Conservation (phyloP, 805 yeast species). For the Saccharomycopsis lassenensis region DNA sequence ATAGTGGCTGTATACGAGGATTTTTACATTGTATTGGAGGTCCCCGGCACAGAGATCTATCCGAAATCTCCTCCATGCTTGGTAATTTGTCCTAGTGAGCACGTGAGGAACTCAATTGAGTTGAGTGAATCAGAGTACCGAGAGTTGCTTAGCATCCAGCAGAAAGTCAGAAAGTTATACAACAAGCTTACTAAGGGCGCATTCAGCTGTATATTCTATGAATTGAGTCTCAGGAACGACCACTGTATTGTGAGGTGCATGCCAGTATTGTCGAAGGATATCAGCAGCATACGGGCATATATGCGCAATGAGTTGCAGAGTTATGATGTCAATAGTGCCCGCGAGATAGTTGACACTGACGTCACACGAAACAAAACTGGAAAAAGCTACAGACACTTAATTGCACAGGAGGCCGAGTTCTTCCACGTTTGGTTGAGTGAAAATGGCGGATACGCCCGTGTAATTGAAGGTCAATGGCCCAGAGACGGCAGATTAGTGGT, state of each 20-base stretch:
- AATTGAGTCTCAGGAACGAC: conserved; percentile 26
- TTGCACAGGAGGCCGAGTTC: conserved; percentile 39
- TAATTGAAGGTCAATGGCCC: conserved; percentile 38
- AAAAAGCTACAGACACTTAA: conserved; percentile 24
- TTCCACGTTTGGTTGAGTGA: conserved; percentile 39
- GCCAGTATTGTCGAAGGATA: conserved; percentile 29
- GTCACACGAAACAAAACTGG: conserved; percentile 20
- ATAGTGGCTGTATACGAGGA: conserved; percentile 31
- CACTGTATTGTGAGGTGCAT: conserved; percentile 35
- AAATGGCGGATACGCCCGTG: conserved; percentile 41
- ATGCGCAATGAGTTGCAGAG: conserved; percentile 30
- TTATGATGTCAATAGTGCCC: not conserved
- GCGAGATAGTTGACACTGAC: conserved; percentile 30
- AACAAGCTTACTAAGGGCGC: too few relatives aligned
- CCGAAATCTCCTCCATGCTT: conserved; percentile 13
- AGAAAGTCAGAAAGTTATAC: too few relatives aligned
- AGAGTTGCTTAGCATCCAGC: too few relatives aligned
- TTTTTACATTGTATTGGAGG: conserved; percentile 23
- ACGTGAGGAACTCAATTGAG: conserved; percentile 28
- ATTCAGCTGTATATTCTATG: conserved; percentile 35
- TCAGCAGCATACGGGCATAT: conserved; percentile 28
- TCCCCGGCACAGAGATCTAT: not conserved
- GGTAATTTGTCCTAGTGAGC: conserved; percentile 33
- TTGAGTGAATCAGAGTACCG: conserved; percentile 34
- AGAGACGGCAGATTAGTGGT: conserved; percentile 32